Evolutionary conservation across 225 moss, liverwort and hornwort species (phyloP), one percentile per base, ranked within the genome.

Genomic region (Marchantia paleacea): DNA sequence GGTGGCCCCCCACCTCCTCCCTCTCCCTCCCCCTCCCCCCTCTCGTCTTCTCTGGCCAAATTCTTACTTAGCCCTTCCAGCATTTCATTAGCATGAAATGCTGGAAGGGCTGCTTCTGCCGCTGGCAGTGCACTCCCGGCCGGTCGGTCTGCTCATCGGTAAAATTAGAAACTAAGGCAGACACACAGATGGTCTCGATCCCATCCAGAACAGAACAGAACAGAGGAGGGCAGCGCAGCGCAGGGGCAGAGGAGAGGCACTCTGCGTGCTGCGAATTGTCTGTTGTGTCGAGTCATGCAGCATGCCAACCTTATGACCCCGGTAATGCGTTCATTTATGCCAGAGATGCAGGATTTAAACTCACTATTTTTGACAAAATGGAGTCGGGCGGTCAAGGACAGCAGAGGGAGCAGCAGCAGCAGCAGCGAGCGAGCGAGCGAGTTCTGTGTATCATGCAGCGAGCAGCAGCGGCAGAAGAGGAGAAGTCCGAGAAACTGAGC

Each of bases 301-400:
- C 66, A 28, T 66, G 66, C 66, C 26, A 28, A 66, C 1, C 25
- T 66, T 66, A 28, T 66, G 68, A 25, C 57, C 13, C 30, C 30
- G 12, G 30, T 68, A 29, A 31, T 68, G 68, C 68, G 15, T 31
- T 68, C 68, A 68, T 68, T 65, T 68, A 68, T 68, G 68, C 66
- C 66, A 62, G n/a, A 18, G 15, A 62, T 24, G 62, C 62, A 62
- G 62, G 62, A 62, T 24, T 39, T 62, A 62, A n/a, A 62, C 62
- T 62, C 62, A 68, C 68, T 68, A 68, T 30, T 31, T 68, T 31
- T 26, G 68, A 68, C 25, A 68, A 68, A 68, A 68, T 68, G 68
- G 68, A 31, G 68, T 68, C 68, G 68, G 2, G 19, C 19, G n/a
- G n/a, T n/a, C 55, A 19, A 57, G 57, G 13, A 57, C 57, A 57